These are phyloP conservation scores for Apiospora rasikravindrae DNA, from an alignment of 2,329 filamentous ascomycete genomes.

Conservation along the genomic window DNA sequence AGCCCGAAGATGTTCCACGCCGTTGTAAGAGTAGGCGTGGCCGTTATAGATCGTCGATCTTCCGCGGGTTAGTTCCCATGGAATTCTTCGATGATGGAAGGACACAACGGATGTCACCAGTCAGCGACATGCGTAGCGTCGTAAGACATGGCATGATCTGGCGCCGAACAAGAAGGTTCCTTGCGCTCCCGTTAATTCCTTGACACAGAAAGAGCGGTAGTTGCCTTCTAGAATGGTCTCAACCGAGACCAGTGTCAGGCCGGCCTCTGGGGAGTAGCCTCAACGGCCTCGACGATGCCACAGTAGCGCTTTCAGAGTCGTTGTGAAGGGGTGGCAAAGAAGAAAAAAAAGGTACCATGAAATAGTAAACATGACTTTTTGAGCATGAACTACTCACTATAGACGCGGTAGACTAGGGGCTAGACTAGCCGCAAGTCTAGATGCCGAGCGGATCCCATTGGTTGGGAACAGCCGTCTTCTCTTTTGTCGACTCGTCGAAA, in stretches of 20 bases:
- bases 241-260: background rate
- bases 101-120: background rate
- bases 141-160: background rate
- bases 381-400: background rate
- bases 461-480: background rate
- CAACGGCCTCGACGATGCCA: background rate
- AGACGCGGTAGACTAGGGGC: conserved; percentile 5
- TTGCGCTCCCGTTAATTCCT: background rate
- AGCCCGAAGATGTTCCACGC: background rate
- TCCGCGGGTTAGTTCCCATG: background rate
- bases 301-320: background rate
- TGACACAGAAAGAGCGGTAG: background rate
- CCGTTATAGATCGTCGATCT: conserved; percentile 7
- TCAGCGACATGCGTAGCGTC: background rate
- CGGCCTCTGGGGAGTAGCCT: background rate
- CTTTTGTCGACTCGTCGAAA: background rate
- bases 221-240: background rate
- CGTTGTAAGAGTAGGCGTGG: background rate
- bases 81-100: background rate
- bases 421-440: background rate
- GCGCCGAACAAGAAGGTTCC: background rate
- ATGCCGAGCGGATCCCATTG: background rate
- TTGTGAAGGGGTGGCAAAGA: background rate
- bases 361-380: background rate
- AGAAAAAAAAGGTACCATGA: background rate